Evolutionary conservation across 495 filamentous ascomycete species (phyloP).

Genomic region (Letharia lupina): DNA sequence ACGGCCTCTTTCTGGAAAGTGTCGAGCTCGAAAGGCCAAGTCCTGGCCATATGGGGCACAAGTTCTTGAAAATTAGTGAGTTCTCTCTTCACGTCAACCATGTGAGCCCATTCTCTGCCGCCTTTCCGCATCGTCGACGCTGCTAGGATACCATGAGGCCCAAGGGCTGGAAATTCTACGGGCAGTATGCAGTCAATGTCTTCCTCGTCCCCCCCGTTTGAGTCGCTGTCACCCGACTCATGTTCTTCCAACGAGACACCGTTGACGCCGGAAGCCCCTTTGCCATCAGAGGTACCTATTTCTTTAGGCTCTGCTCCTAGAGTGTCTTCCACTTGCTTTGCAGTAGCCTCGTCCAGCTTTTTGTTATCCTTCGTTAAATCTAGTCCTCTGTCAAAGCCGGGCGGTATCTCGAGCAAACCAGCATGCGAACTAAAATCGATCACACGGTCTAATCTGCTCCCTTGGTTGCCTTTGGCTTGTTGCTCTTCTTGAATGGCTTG

Average conservation of each 20-base stretch:
- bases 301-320: slow-evolving; percentile 57
- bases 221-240: slow-evolving; percentile 5
- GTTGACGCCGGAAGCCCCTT: slow-evolving; percentile 19
- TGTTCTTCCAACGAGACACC: slow-evolving; percentile 1
- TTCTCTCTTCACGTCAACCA: slow-evolving; percentile 87
- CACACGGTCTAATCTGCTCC: slow-evolving; percentile 58
- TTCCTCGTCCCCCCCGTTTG: slow-evolving; percentile 48
- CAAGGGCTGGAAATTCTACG: slow-evolving; percentile 84
- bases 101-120: slow-evolving; percentile 91
- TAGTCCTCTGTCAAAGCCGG: slow-evolving; percentile 74
- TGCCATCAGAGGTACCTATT: slow-evolving; percentile 31
- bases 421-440: slow-evolving; percentile 72
- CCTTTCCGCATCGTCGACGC: slow-evolving; percentile 60
- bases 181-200: slow-evolving; percentile 88
- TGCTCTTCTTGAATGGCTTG: slow-evolving; percentile 41
- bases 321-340: slow-evolving; percentile 64
- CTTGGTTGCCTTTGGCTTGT: slow-evolving; percentile 36
- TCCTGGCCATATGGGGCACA: slow-evolving; percentile 89
- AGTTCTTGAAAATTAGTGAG: slow-evolving; percentile 87
- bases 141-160: slow-evolving; percentile 71
- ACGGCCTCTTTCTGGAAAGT: slow-evolving; percentile 98
- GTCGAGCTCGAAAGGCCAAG: slow-evolving; percentile 95
- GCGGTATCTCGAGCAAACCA: slow-evolving; percentile 71
- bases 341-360: slow-evolving; percentile 47
- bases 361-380: slow-evolving; percentile 57